Evolutionary conservation across 1,139 yeast species (phyloP), one percentile per base, ranked within the genome.

Genomic region (Yamadazyma kanchanaburiensis): DNA sequence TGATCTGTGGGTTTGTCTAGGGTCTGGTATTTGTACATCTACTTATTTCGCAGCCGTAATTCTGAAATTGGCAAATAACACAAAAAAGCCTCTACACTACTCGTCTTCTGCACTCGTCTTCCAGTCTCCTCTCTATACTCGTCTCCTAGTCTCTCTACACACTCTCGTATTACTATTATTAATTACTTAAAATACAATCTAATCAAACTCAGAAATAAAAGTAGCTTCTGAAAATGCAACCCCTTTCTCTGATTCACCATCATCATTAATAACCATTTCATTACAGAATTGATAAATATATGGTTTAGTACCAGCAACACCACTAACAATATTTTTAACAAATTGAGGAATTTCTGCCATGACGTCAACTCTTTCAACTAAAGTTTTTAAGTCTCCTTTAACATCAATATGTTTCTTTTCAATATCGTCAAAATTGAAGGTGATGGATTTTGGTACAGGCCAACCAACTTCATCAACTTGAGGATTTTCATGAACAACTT

Each of bases 331-430:
- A 48, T 81, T 84, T 61, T 91, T 91, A 43, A 91, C 95, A 60
- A 91, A 88, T 45, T 77, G 81, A 25, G 98, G 98, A 39, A 91
- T 82, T 64, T 91, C 98, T 25, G 91, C 88, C 96, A 91, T 88
- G 39, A 91, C 97, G 60, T 91, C 98, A 34, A 91, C 89, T 52
- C 97, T 78, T 63, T 87, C 96, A 32, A 86, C 79, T 45, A 85
- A 61, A 30, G 70, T 60, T 14, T 55, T 56, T 44, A 89, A 69
- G 11, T 66, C 62, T 34, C 88, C 89, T 24, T 51, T 53, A 21
- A 80, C 72, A 11, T 52, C 51, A 24, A 70, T 77, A 16, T 51
- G 55, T 23, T 56, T 53, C 9, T 7, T 18, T 7, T 7, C 7
- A 8, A 8, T 7, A 16, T 48, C 43, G 58, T 55, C 45, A 34